phyloP scores from a whole-genome alignment of 2,329 filamentous ascomycete species.

The Botrytis pseudocinerea region DNA sequence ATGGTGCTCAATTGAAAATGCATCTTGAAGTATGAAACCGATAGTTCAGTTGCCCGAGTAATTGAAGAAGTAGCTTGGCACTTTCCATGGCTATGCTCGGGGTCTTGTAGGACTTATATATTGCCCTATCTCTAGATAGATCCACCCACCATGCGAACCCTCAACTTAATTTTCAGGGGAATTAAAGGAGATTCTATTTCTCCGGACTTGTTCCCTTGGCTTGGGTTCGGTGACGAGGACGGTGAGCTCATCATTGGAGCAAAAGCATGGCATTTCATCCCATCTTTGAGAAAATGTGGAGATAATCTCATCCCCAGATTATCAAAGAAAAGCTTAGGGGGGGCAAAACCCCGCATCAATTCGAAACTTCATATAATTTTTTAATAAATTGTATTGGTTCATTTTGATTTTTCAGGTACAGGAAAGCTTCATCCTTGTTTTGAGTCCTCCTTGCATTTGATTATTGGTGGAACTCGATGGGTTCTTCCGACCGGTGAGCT shows the following conservation, averaged over 20 bases:
- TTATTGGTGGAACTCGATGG: slow-evolving; percentile 14
- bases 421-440: slow-evolving; percentile 5
- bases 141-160: slow-evolving; percentile 1
- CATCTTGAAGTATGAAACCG: slow-evolving; percentile 31
- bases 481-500: background rate
- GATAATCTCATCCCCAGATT: slow-evolving; percentile 12
- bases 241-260: background rate
- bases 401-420: background rate
- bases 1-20: slow-evolving; percentile 32
- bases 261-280: background rate
- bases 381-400: background rate
- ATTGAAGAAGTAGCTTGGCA: background rate
- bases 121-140: background rate
- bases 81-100: background rate
- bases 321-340: background rate
- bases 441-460: background rate
- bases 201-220: background rate
- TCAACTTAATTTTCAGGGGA: background rate
- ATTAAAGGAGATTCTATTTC: slow-evolving; percentile 1
- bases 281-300: slow-evolving; percentile 10
- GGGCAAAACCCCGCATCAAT: slow-evolving; percentile 6
- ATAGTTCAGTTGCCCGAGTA: background rate
- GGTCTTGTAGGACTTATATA: slow-evolving; percentile 16
- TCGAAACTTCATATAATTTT: background rate
- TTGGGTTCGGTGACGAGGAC: slow-evolving; percentile 7